Conservation (phyloP, 2,329 filamentous ascomycete genomes). For the Sporothrix brunneoviolacea region DNA sequence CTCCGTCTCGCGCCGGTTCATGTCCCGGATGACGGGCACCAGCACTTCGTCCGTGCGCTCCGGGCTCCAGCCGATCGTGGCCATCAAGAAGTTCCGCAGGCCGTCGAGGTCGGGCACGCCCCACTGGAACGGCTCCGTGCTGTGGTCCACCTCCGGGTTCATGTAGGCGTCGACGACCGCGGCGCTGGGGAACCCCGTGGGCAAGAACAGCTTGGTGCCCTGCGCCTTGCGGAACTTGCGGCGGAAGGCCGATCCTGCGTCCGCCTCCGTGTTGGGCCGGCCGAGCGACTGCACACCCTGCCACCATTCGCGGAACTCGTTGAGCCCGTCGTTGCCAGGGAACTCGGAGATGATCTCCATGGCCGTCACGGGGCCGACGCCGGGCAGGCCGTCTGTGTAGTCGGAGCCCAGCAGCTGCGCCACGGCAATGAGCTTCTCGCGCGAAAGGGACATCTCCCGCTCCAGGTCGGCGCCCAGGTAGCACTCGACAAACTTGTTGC, state of each 20-base stretch:
- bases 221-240: constrained; percentile 80
- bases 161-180: constrained; percentile 80
- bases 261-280: constrained; percentile 59
- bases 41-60: constrained; percentile 93
- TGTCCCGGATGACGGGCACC: constrained; percentile 89
- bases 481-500: constrained; percentile 95
- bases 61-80: constrained; percentile 85
- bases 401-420: constrained; percentile 90
- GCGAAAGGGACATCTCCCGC: constrained; percentile 78
- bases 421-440: constrained; percentile 80
- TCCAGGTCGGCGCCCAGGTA: constrained; percentile 80
- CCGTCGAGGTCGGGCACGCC: constrained; percentile 89
- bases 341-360: constrained; percentile 94
- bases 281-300: constrained; percentile 61
- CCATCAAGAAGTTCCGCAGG: constrained; percentile 76
- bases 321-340: constrained; percentile 51
- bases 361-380: constrained; percentile 89
- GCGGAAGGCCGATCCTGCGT: constrained; percentile 59
- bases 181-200: constrained; percentile 67
- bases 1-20: constrained; percentile 82
- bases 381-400: constrained; percentile 87
- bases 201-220: constrained; percentile 78
- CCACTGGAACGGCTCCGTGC: constrained; percentile 81
- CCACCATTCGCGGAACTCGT: constrained; percentile 87
- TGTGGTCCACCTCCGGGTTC: constrained; percentile 75